These are phyloP conservation scores for Rostrohypoxylon terebratum DNA, from an alignment of 495 filamentous ascomycete species.

Conservation along the genomic window DNA sequence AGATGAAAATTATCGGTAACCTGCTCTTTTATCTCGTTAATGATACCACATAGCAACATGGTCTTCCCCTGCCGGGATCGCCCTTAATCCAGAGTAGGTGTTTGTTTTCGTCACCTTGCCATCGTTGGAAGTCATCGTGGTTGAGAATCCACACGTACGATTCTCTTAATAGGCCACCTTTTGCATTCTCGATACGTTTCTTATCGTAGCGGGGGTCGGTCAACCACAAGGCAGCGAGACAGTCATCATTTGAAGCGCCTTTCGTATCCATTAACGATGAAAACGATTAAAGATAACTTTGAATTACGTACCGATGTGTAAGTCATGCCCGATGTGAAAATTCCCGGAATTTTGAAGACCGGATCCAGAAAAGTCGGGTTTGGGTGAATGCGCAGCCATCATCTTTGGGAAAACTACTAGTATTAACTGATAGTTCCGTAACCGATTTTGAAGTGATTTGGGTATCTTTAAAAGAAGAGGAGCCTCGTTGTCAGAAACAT, in stretches of 20 bases:
- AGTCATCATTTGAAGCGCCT: neutral
- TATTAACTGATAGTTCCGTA: neutral
- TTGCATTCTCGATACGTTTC: neutral
- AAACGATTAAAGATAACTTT: neutral
- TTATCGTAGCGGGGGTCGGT: neutral
- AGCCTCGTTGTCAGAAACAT: neutral
- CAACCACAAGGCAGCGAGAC: neutral
- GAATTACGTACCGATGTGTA: neutral
- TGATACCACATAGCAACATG: conserved; percentile 1
- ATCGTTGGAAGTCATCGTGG: neutral
- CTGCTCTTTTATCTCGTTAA: neutral
- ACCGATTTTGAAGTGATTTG: neutral
- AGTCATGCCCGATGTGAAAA: neutral
- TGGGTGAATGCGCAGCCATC: no score
- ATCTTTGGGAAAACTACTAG: neutral
- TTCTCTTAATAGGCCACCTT: neutral
- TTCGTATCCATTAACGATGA: neutral
- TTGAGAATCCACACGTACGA: neutral
- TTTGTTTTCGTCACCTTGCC: neutral
- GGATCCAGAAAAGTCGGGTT: neutral
- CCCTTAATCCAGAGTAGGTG: neutral
- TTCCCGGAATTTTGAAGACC: neutral
- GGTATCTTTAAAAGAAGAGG: neutral
- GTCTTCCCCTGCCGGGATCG: neutral
- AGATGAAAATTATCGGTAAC: neutral